A percentile compares a stretch with the other conserved stretches of the same genome.
These are phyloP conservation scores for Polyporus tsugae DNA, from an alignment of 1,284 basidiomycete genomes.

Conservation along the genomic window DNA sequence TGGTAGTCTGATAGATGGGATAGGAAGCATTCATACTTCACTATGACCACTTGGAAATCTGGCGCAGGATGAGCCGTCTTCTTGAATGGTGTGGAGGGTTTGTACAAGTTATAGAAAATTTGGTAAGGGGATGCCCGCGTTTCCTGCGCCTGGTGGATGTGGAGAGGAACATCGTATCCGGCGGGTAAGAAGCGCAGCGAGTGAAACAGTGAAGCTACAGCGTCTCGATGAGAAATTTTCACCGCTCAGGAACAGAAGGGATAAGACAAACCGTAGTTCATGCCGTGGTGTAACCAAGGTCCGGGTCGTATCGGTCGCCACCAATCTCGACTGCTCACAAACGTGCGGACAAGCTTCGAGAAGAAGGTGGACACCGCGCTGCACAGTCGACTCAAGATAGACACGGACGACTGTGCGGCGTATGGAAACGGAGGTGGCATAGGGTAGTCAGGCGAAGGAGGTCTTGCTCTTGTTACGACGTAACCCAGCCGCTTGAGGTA, in stretches of 20 bases:
- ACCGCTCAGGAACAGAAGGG: neutral
- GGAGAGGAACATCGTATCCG: conserved; percentile 58
- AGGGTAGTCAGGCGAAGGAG: conserved; percentile 70
- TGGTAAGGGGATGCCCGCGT: conserved; percentile 68
- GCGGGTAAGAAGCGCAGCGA: conserved; percentile 80
- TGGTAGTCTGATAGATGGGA: neutral
- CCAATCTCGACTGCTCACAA: conserved; percentile 55
- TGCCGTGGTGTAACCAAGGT: conserved; percentile 54
- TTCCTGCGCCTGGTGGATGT: conserved; percentile 30
- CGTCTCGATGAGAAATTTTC: conserved; percentile 9
- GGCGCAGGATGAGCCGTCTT: conserved; percentile 83
- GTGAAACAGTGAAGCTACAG: conserved; percentile 71
- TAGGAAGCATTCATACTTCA: conserved; percentile 67
- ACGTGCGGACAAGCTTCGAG: conserved; percentile 42
- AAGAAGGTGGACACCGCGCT: conserved; percentile 47
- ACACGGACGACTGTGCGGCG: conserved; percentile 17
- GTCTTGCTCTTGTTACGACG: conserved; percentile 77
- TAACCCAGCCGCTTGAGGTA: conserved; percentile 94
- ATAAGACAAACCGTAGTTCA: conserved; percentile 54
- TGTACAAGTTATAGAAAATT: conserved; percentile 93
- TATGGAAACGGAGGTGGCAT: conserved; percentile 48
- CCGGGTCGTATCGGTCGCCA: conserved; percentile 63
- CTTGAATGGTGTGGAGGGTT: conserved; percentile 86
- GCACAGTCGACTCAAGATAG: conserved; percentile 45
- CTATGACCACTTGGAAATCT: conserved; percentile 88